Percentiles rank a stretch among this genome's conserved stretches.
These are phyloP conservation scores for Grigorovia humatica DNA, from an alignment of 805 yeast genomes.

Conservation along the genomic window DNA sequence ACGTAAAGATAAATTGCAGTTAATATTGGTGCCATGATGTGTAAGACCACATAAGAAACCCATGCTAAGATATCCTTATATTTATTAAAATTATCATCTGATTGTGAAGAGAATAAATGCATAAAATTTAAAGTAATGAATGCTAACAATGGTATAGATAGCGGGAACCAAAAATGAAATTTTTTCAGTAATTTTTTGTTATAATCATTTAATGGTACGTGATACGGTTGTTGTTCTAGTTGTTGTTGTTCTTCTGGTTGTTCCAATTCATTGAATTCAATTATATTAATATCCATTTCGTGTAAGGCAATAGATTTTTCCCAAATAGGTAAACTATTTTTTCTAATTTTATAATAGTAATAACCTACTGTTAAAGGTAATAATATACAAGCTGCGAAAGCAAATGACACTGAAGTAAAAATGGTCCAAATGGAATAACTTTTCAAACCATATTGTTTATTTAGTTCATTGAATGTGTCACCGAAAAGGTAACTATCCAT, in stretches of 20 bases:
- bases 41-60: constrained; percentile 52
- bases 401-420: constrained; percentile 11
- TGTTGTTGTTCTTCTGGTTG: constrained; percentile 1
- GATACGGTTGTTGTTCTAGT: no score
- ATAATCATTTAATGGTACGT: no score
- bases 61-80: constrained; percentile 48
- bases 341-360: constrained; percentile 19
- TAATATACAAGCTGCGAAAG: constrained; percentile 6
- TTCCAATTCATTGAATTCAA: background rate
- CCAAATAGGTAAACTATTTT: constrained; percentile 5
- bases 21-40: constrained; percentile 49
- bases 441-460: constrained; percentile 10
- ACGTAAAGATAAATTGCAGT: constrained; percentile 54
- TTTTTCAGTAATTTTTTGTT: constrained; percentile 5
- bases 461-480: constrained; percentile 24
- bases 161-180: constrained; percentile 16
- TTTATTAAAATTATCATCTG: constrained; percentile 29
- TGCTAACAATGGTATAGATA: constrained; percentile 34
- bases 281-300: constrained; percentile 18
- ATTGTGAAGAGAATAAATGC: constrained; percentile 33
- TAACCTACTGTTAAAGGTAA: constrained; percentile 12
- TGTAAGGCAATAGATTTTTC: constrained; percentile 1
- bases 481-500: constrained; percentile 23
- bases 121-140: constrained; percentile 36
- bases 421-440: constrained; percentile 8